Conservation (phyloP, 2,329 filamentous ascomycete genomes). For the Parastagonospora avenae region DNA sequence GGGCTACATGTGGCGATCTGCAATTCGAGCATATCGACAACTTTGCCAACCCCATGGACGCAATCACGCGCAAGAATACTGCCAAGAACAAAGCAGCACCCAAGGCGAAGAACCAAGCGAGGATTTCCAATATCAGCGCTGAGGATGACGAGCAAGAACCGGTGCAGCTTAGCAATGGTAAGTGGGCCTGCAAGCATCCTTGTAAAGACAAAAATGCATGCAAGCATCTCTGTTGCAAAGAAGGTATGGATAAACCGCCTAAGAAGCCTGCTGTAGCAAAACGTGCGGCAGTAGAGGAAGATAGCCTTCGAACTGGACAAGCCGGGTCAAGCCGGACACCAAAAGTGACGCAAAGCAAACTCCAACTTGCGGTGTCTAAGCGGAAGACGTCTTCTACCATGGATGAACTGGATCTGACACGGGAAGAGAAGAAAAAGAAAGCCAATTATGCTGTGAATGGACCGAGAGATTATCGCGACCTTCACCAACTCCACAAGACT, state of each 20-base stretch:
- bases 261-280: constrained; percentile 48
- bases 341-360: constrained; percentile 33
- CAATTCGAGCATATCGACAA: constrained; percentile 61
- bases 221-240: constrained; percentile 74
- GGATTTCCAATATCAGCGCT: constrained; percentile 5
- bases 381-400: constrained; percentile 26
- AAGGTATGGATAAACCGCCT: constrained; percentile 69
- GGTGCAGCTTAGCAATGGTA: constrained; percentile 68
- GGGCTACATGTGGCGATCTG: constrained; percentile 45
- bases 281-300: constrained; percentile 14
- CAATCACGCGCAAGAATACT: constrained; percentile 24
- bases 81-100: constrained; percentile 18
- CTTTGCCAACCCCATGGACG: constrained; percentile 41
- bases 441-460: constrained; percentile 15
- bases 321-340: constrained; percentile 5
- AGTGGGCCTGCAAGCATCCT: constrained; percentile 73
- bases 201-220: constrained; percentile 69
- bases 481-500: constrained; percentile 33
- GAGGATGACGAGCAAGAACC: constrained; percentile 45
- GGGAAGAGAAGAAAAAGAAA: constrained; percentile 36
- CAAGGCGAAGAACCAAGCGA: constrained; percentile 6
- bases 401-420: constrained; percentile 41
- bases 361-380: constrained; percentile 34
- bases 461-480: constrained; percentile 23
- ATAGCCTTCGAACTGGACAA: constrained; percentile 1